These are phyloP conservation scores for Aquanectria penicillioides DNA, from an alignment of 2,329 filamentous ascomycete species.

Conservation along the genomic window DNA sequence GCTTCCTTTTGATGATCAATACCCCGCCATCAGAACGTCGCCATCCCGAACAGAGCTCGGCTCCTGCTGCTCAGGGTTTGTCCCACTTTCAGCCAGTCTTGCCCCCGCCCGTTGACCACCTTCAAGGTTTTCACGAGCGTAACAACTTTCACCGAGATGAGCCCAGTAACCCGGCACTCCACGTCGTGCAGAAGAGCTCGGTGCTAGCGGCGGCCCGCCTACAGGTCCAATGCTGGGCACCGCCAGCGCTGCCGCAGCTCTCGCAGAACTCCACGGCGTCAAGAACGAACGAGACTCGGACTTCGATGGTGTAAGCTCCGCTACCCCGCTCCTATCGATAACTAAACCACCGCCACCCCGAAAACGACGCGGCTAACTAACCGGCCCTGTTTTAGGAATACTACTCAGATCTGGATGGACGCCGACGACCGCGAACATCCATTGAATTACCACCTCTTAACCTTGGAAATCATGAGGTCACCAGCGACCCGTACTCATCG, in stretches of 20 bases:
- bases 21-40: conserved; percentile 81
- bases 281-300: conserved; percentile 82
- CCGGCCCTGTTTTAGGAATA: conserved; percentile 60
- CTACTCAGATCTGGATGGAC: conserved; percentile 76
- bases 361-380: conserved; percentile 29
- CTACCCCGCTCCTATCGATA: conserved; percentile 43
- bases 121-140: conserved; percentile 44
- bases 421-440: conserved; percentile 70
- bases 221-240: conserved; percentile 60
- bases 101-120: conserved; percentile 34
- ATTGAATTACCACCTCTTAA: conserved; percentile 80
- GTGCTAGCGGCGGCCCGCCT: conserved; percentile 54
- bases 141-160: conserved; percentile 75
- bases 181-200: conserved; percentile 74
- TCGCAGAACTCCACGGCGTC: conserved; percentile 84
- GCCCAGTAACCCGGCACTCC: conserved; percentile 74
- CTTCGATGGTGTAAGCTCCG: conserved; percentile 73
- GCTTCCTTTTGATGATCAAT: conserved; percentile 96
- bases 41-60: conserved; percentile 51
- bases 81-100: conserved; percentile 30
- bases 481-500: conserved; percentile 77
- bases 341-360: conserved; percentile 19
- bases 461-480: conserved; percentile 65
- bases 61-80: conserved; percentile 47
- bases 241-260: conserved; percentile 81